These are phyloP conservation scores for Kodamaea derodonti DNA, from an alignment of 1,139 yeast genomes.

Conservation along the genomic window DNA sequence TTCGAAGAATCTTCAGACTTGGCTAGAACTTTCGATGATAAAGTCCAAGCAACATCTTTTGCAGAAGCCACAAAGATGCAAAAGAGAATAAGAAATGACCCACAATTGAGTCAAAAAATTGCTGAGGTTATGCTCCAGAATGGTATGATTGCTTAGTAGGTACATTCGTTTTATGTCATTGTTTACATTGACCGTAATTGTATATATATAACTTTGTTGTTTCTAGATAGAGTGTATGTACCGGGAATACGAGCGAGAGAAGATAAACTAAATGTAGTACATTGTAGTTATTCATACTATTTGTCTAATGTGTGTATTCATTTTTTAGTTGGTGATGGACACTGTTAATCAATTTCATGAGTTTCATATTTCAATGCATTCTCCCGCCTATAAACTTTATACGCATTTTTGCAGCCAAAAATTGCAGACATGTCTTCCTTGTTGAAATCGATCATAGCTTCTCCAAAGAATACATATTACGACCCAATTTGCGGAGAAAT, in stretches of 20 bases:
- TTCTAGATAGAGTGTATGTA: background rate
- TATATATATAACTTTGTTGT: background rate
- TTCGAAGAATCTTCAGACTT: conserved; percentile 80
- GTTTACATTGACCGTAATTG: no score
- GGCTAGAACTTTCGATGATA: conserved; percentile 82
- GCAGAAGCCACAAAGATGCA: conserved; percentile 91
- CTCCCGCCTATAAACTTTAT: no score
- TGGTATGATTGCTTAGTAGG: conserved; percentile 12
- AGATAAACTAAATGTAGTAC: background rate
- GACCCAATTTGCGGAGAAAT: conserved; percentile 19
- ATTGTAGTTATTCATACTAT: no score
- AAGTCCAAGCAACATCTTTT: conserved; percentile 85
- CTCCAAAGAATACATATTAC: conserved; percentile 24
- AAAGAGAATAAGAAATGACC: conserved; percentile 65
- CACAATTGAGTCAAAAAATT: conserved; percentile 48
- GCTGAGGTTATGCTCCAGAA: conserved; percentile 41
- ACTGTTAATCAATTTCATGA: no score
- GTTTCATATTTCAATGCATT: no score
- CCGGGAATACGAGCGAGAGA: background rate
- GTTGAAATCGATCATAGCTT: conserved; percentile 18
- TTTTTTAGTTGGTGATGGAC: no score
- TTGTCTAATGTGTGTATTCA: no score
- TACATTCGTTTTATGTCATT: no score
- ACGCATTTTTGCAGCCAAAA: conserved; percentile 1
- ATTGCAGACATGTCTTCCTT: conserved; percentile 3